These are phyloP conservation scores for Paecilomyces dactylethromorphus DNA, from an alignment of 2,329 filamentous ascomycete genomes.

Conservation along the genomic window DNA sequence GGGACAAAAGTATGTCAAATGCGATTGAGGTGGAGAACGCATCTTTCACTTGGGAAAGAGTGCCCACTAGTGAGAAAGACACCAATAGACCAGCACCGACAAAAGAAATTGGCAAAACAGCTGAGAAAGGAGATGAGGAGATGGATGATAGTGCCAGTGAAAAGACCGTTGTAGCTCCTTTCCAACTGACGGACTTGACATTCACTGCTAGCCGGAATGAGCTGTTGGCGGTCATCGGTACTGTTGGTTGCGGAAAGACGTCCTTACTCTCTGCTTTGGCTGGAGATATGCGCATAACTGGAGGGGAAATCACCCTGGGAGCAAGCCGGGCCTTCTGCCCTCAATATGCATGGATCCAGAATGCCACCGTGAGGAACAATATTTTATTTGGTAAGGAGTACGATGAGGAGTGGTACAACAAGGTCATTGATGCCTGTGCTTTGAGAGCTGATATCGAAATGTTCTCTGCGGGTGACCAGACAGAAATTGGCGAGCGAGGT, in stretches of 20 bases:
- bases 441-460: constrained; percentile 82
- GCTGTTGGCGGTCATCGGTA: constrained; percentile 55
- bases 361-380: constrained; percentile 78
- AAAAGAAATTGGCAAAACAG: constrained; percentile 1
- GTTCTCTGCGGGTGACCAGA: constrained; percentile 80
- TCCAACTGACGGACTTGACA: constrained; percentile 32
- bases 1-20: constrained; percentile 45
- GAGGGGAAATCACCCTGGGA: constrained; percentile 84
- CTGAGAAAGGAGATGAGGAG: constrained; percentile 9
- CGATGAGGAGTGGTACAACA: constrained; percentile 70
- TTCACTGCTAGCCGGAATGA: constrained; percentile 33
- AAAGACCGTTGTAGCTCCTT: constrained; percentile 25
- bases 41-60: constrained; percentile 78
- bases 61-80: constrained; percentile 15
- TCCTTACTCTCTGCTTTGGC: constrained; percentile 83
- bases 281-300: constrained; percentile 70
- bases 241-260: constrained; percentile 76
- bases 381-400: constrained; percentile 81
- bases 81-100: background rate
- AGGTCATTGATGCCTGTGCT: constrained; percentile 82
- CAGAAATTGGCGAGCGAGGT: constrained; percentile 90
- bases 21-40: constrained; percentile 65
- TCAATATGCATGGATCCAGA: constrained; percentile 98
- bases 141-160: constrained; percentile 14
- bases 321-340: constrained; percentile 85